These are phyloP conservation scores for Stereum hirsutum DNA, from an alignment of 1,284 basidiomycete species.

Conservation along the genomic window DNA sequence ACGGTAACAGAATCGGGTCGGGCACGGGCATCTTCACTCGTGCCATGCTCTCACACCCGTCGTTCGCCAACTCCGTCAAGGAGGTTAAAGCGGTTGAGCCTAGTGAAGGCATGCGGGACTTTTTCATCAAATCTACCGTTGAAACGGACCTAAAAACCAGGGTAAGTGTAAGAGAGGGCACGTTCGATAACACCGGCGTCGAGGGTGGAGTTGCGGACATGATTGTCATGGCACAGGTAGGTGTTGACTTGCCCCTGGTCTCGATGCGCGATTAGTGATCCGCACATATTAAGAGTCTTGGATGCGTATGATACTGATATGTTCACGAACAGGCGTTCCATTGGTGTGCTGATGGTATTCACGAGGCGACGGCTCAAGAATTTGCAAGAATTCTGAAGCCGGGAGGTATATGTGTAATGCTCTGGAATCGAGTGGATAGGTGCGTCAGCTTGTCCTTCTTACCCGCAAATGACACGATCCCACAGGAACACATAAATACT, in stretches of 20 bases:
- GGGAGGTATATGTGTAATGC: slow-evolving; percentile 49
- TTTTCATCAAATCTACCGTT: no score
- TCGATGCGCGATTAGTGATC: no score
- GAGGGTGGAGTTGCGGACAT: slow-evolving; percentile 65
- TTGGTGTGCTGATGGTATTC: slow-evolving; percentile 77
- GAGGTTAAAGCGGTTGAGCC: slow-evolving; percentile 64
- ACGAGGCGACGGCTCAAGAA: slow-evolving; percentile 51
- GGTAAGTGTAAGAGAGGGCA: slow-evolving; percentile 47
- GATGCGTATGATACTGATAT: no score
- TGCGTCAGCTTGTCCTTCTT: slow-evolving; percentile 17
- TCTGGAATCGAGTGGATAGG: slow-evolving; percentile 79
- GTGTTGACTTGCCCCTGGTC: background rate
- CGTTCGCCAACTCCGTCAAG: slow-evolving; percentile 39
- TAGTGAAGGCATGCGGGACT: slow-evolving; percentile 61
- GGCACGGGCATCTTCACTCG: slow-evolving; percentile 79
- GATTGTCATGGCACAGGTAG: slow-evolving; percentile 65
- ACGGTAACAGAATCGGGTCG: slow-evolving; percentile 59
- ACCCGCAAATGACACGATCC: no score
- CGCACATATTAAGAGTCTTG: no score
- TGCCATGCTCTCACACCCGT: slow-evolving; percentile 54
- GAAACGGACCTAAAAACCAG: no score
- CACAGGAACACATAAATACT: no score
- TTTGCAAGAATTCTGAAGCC: slow-evolving; percentile 68
- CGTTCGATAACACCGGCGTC: slow-evolving; percentile 52
- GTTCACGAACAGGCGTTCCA: slow-evolving; percentile 82